Percentiles rank a stretch among this genome's conserved stretches.
These are phyloP conservation scores for Mucor plumbeus DNA, from an alignment of 371 early-diverging fungal genomes.

Conservation along the genomic window DNA sequence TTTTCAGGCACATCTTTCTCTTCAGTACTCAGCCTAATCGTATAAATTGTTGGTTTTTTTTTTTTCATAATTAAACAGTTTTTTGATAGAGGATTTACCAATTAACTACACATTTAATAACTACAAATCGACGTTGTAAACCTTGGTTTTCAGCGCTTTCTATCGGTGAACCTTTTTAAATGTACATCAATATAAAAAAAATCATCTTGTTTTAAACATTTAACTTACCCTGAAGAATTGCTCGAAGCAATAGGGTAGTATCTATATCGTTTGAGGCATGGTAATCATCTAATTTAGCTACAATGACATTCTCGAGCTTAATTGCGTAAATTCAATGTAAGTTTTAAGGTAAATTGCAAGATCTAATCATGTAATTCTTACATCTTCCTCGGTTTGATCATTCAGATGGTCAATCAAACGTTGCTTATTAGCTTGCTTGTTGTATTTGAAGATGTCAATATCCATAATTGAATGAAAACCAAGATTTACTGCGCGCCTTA, in stretches of 20 bases:
- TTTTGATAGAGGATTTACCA: slow-evolving; percentile 35
- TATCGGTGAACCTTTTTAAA: slow-evolving; percentile 50
- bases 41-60: not conserved
- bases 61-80: not conserved
- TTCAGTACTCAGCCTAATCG: slow-evolving; percentile 16
- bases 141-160: slow-evolving; percentile 29
- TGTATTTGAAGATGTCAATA: slow-evolving; percentile 27
- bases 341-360: not conserved
- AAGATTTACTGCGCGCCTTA: not conserved
- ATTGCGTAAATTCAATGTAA: not conserved
- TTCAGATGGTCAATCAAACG: slow-evolving; percentile 24
- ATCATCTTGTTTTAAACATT: not conserved
- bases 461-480: slow-evolving; percentile 25
- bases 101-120: slow-evolving; percentile 38
- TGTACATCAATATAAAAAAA: slow-evolving; percentile 8
- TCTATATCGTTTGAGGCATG: slow-evolving; percentile 39
- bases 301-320: not conserved
- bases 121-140: slow-evolving; percentile 30
- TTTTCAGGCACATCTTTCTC: slow-evolving; percentile 28
- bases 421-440: slow-evolving; percentile 26
- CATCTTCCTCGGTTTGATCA: slow-evolving; percentile 10
- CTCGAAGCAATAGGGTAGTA: slow-evolving; percentile 45
- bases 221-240: slow-evolving; percentile 45
- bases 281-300: slow-evolving; percentile 21
- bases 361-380: slow-evolving; percentile 10